Evolutionary conservation across 129 eudicot genomes (phyloP).

Genomic region (Flaveria ramosissima): DNA sequence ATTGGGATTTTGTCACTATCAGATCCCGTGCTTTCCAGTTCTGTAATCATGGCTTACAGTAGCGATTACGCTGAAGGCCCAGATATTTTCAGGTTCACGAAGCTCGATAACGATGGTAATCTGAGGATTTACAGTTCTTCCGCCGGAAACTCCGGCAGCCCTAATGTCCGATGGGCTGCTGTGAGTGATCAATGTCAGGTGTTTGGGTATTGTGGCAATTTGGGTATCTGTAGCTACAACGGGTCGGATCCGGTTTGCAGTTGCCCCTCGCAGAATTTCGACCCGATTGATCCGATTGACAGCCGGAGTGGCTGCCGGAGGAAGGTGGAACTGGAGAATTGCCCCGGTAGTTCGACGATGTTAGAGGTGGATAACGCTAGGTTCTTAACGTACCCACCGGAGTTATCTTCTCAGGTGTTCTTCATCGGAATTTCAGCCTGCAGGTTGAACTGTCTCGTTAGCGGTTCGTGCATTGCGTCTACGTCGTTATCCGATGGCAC

Average conservation of each 20-base stretch:
- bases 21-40: conserved; percentile 38
- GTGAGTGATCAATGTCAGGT: conserved; percentile 81
- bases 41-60: conserved; percentile 59
- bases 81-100: conserved; percentile 56
- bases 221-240: conserved; percentile 85
- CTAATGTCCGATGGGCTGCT: conserved; percentile 73
- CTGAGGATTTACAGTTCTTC: conserved; percentile 70
- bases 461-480: conserved; percentile 69
- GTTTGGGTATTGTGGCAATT: conserved; percentile 80
- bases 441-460: conserved; percentile 63
- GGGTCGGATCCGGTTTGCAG: conserved; percentile 69
- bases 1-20: conserved; percentile 61
- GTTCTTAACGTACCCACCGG: conserved; percentile 74
- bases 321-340: conserved; percentile 63
- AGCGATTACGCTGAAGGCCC: conserved; percentile 84
- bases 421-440: conserved; percentile 64
- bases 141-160: conserved; percentile 31
- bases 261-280: conserved; percentile 84
- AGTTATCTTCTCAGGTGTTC: conserved; percentile 49
- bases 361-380: conserved; percentile 55
- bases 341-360: conserved; percentile 61
- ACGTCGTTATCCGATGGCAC: conserved; percentile 86
- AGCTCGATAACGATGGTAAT: conserved; percentile 76
- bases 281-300: conserved; percentile 49
- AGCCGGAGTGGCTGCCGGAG: conserved; percentile 68